Evolutionary conservation across 352 stramenopile genomes (phyloP), one percentile per base, ranked within the genome.

Genomic region (Aphanomyces invadans): DNA sequence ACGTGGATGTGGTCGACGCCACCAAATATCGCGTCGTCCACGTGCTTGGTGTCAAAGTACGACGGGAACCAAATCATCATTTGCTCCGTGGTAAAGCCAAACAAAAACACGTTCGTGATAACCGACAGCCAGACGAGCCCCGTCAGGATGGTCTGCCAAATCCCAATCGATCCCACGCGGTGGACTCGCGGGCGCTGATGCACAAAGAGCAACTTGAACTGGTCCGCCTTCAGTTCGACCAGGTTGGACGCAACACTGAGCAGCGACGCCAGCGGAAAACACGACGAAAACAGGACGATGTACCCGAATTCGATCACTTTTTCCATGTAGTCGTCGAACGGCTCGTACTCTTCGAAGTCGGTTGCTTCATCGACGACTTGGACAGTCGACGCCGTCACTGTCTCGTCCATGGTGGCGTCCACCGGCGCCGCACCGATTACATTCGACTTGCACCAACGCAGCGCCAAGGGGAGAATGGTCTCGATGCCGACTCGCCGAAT

Each of bases 261-360:
- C 25, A 69, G 56, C 25, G 67, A 9, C 29, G 67, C 59, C 19
- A 73, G 61, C n/a, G 70, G 70, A 54, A 75, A 75, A 19, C 67
- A 70, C 51, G 70, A 75, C 15, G 70, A 68, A 21, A 75, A 75
- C 23, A 75, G 66, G 7, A 64, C 70, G 32, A 71, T 68, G 68
- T 75, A 75, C 31, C 70, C 70, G 55, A 72, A 75, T 29, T 75
- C 64, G 39, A 75, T 75, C 3, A 75, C 70, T 68, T 73, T 81
- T 61, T 92, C 81, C 65, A 89, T 77, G 68, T 89, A 94, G 55
- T 90, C 78, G 52, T 77, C 77, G 48, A 80, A 81, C 31, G 73
- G 33, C 29, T 67, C 60, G 28, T 67, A 67, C 32, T 67, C 60
- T 19, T 67, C 60, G 17, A 67, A 57, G n/a, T n/a, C 60, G 3